Evolutionary conservation across 208 protist genomes (phyloP), one percentile per base, ranked within the genome.

Genomic region (Trypanosoma scelopori): DNA sequence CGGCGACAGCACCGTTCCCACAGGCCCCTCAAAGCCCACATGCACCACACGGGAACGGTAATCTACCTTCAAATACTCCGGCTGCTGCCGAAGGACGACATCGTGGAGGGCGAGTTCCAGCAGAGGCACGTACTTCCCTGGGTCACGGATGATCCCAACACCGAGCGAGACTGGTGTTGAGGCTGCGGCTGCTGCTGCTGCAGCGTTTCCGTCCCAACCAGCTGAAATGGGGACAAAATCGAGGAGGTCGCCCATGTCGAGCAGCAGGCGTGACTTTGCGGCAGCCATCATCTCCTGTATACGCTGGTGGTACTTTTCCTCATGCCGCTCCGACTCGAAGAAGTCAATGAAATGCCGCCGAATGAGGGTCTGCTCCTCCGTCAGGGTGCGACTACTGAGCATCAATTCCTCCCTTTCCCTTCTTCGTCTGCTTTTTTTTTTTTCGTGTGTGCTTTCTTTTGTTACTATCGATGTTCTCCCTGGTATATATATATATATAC

Each of bases 1-100:
- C 13, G 98, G 98, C 0, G 94, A 98, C 9, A 99, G 82, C 52
- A 98, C 76, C 16, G 66, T 59, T 41, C 97, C 98, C 65, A 99
- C 97, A 9, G 85, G 85, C 15, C 98, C 98, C 22, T 96, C 85
- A 51, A 99, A 92, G 5, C 97, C 98, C 23, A 98, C 82, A 70
- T 95, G 82, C 28, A 92, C 80, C 5, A 74, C 71, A 45, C 81
- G 76, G 15, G 80, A 84, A 43, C 89, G 78, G 67, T 89, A 85
- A 64, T 95, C 79, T 15, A 96, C 89, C 51, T 97, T 95, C 20
- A 93, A 61, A 60, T 96, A 92, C 55, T 89, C 81, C 1, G 84
- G 79, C 55, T 92, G 79, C 64, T 87, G 75, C 3, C 79, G 76
- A 16, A 87, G 52, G 37, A 98, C 87, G n/a, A 93, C 75, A 41